Evolutionary conservation across 805 yeast genomes (phyloP), one percentile per base, ranked within the genome.

Genomic region (Suhomyces tanzawaensis): DNA sequence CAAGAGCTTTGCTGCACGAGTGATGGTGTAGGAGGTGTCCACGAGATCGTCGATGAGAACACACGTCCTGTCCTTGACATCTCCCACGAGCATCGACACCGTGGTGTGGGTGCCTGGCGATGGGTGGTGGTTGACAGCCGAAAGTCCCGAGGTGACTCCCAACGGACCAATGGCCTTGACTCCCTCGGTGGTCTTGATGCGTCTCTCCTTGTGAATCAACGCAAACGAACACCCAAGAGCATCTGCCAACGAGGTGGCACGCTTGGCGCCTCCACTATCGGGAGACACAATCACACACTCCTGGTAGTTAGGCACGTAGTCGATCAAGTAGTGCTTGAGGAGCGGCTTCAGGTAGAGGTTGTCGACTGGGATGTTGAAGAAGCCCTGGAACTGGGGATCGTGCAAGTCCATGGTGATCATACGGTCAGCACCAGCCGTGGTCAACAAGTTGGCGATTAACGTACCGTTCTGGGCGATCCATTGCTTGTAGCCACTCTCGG

Each of bases 381-480:
- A 93, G 4, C 99, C 99, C 61, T 95, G 98, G 63, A 88, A 93
- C 62, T 93, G 99, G 1, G 98, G 89, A 55, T 93, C 99, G 59
- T 93, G 99, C 41, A 93, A 71, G 57, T 93, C 99, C 97, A 93
- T 90, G 2, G 99, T 93, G 47, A 93, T 89, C 40, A 90, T 81
- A 54, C 95, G 93, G 62, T 93, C 95, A 1, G 98, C 96, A 27
- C 99, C 99, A 0, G 98, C 93, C 2, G 91, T 77, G 3, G 88
- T 85, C 46, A 93, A 67, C 44, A 93, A 66, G 50, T 88, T 84
- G 26, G 98, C 97, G 47, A 93, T 77, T 44, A 93, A 69, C 2
- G 95, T 89, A 9, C 99, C 99, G 24, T 90, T 81, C 64, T 90
- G 98, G 1, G 96, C 93, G 24, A 90, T 83, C 98, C 99, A 93